phyloP scores from a whole-genome alignment of 371 early-diverging fungal genomes.

The Mortierella sp. region DNA sequence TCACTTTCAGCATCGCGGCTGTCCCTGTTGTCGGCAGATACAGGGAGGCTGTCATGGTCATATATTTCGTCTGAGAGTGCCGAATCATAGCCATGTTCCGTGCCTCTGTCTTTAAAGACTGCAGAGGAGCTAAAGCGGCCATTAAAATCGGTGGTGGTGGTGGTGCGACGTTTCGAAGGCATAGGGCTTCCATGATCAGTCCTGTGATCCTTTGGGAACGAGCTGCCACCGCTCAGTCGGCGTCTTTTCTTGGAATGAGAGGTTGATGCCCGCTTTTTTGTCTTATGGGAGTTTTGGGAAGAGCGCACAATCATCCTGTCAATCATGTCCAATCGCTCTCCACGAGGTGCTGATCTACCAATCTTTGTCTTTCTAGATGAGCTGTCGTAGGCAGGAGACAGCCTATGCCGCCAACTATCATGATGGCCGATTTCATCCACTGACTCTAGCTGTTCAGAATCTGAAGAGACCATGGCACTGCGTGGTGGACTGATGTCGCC shows the following conservation, averaged over 20 bases:
- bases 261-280: not conserved
- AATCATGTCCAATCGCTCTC: conserved; percentile 28
- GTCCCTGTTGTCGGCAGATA: not conserved
- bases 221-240: conserved; percentile 12
- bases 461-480: not conserved
- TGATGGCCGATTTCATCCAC: not conserved
- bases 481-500: not conserved
- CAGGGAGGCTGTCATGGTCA: not conserved
- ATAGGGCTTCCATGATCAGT: not conserved
- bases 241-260: conserved; percentile 24
- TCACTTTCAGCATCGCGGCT: not conserved
- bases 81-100: no score
- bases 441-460: not conserved
- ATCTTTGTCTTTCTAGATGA: not conserved
- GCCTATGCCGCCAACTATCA: not conserved
- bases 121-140: no score
- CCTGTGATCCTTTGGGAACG: not conserved
- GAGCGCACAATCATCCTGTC: conserved; percentile 40
- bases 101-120: no score
- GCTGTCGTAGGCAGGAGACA: not conserved
- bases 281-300: not conserved
- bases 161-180: not conserved
- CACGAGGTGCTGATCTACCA: not conserved
- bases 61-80: not conserved
- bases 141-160: no score